These are phyloP conservation scores for Zygoascus meyerae DNA, from an alignment of 1,139 yeast species.

Conservation along the genomic window DNA sequence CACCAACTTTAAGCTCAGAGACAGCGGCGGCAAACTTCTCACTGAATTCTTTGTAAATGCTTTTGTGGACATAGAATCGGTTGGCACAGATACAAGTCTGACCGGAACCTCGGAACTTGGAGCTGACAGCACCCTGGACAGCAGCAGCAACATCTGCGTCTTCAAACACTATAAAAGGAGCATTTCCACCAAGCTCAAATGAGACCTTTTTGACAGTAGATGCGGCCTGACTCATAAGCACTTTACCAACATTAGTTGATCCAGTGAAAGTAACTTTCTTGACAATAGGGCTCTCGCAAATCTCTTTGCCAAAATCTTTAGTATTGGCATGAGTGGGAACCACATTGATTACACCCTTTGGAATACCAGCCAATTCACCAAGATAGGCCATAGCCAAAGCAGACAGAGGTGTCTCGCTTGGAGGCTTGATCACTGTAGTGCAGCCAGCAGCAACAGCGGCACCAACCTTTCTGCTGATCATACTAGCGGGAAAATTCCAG, in stretches of 20 bases:
- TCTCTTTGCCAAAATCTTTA: constrained; percentile 54
- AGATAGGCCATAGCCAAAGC: constrained; percentile 77
- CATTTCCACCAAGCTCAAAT: constrained; percentile 90
- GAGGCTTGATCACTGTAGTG: constrained; percentile 85
- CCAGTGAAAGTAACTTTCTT: constrained; percentile 88
- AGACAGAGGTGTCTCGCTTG: constrained; percentile 79
- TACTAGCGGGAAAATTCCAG: constrained; percentile 94
- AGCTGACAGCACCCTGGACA: constrained; percentile 61
- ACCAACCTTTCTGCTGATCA: constrained; percentile 87
- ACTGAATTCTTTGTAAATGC: constrained; percentile 56
- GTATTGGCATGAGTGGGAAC: constrained; percentile 50
- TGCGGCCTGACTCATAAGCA: constrained; percentile 72
- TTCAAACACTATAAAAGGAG: constrained; percentile 82
- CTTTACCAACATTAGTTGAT: constrained; percentile 75
- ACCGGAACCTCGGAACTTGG: constrained; percentile 70
- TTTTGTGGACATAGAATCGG: constrained; percentile 60
- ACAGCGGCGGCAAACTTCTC: constrained; percentile 49
- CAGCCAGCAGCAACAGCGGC: constrained; percentile 95
- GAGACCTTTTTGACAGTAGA: constrained; percentile 76
- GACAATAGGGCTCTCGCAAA: constrained; percentile 63
- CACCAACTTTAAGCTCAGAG: constrained; percentile 54
- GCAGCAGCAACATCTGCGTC: constrained; percentile 79
- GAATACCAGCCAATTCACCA: constrained; percentile 75
- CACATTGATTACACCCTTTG: constrained; percentile 76
- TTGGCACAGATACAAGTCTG: constrained; percentile 85